Conservation (phyloP, 2,329 filamentous ascomycete genomes). For the Scedosporium minutisporum region DNA sequence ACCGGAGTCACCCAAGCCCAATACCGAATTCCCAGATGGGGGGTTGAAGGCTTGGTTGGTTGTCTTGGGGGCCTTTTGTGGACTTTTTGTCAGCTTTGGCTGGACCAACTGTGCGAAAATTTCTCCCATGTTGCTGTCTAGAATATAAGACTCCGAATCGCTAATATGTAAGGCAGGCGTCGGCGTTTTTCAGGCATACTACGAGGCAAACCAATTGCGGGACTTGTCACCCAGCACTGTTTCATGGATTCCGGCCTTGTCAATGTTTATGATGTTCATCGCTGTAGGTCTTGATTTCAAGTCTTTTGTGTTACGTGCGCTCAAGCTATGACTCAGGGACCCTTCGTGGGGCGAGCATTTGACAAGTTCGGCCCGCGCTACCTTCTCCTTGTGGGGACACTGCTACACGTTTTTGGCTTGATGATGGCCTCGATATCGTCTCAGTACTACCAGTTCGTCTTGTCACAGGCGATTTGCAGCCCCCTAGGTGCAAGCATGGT, state of each 20-base stretch:
- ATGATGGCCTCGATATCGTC: conserved; percentile 45
- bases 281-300: conserved; percentile 1
- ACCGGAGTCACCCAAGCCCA: too few species aligned
- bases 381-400: conserved; percentile 36
- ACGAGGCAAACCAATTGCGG: conserved; percentile 30
- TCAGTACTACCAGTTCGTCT: conserved; percentile 21
- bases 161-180: conserved; percentile 5
- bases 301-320: conserved; percentile 20
- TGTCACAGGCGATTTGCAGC: conserved; percentile 6
- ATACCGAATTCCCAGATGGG: conserved; percentile 6
- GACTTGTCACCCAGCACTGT: conserved; percentile 33
- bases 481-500: too few species aligned
- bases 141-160: too few species aligned
- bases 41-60: conserved; percentile 9
- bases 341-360: conserved; percentile 30
- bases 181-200: conserved; percentile 42
- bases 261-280: conserved; percentile 16
- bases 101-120: conserved; percentile 14
- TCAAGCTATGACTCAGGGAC: conserved; percentile 24
- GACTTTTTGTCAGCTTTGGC: conserved; percentile 15
- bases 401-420: conserved; percentile 44
- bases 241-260: conserved; percentile 40
- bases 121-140: too few species aligned
- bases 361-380: conserved; percentile 49
- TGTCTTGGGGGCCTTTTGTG: conserved; percentile 6